Conservation (phyloP, 768 basidiomycete genomes). For the Exsudoporus frostii region DNA sequence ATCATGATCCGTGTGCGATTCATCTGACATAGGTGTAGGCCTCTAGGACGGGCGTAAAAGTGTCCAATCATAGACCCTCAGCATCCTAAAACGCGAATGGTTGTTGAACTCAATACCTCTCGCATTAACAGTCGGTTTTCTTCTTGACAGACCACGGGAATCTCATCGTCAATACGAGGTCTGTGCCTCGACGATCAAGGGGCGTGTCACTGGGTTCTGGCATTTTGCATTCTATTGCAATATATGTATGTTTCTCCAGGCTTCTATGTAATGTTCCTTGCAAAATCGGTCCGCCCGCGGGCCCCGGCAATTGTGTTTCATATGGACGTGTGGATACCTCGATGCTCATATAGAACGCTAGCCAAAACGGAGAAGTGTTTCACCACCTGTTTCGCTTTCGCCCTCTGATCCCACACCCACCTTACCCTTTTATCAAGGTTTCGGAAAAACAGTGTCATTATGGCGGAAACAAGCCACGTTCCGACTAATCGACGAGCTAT, state of each 20-base stretch:
- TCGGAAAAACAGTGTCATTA: background rate
- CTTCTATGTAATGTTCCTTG: background rate
- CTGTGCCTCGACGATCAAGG: background rate
- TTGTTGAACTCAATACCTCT: background rate
- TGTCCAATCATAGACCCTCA: background rate
- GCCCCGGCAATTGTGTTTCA: background rate
- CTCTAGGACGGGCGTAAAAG: background rate
- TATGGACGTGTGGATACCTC: constrained; percentile 3
- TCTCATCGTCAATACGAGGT: background rate
- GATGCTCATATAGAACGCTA: background rate
- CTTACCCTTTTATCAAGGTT: background rate
- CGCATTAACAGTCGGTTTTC: background rate
- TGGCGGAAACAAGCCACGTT: constrained; percentile 1
- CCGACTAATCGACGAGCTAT: constrained; percentile 13
- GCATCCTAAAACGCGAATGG: background rate
- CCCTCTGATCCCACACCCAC: background rate
- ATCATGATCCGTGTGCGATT: background rate
- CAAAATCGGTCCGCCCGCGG: background rate
- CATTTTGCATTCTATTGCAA: background rate
- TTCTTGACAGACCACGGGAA: background rate
- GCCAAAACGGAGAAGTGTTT: background rate
- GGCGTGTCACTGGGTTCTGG: background rate
- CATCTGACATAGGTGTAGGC: background rate
- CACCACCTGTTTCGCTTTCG: too few relatives aligned
- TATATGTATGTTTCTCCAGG: background rate